Conservation (phyloP, 2,329 filamentous ascomycete genomes). For the Penicillium sp. region DNA sequence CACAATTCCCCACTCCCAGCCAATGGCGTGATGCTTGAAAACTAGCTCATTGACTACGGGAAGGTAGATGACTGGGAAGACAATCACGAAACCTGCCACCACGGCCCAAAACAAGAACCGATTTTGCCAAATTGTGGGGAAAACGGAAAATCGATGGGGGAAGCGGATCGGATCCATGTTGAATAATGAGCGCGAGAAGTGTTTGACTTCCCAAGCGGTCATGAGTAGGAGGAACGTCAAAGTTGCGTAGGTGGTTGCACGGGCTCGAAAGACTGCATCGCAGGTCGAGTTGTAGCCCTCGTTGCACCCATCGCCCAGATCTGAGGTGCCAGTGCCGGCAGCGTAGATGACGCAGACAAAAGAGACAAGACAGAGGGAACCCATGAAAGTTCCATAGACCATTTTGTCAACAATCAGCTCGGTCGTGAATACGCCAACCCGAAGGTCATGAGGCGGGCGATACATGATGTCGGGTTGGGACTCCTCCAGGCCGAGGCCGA, state of each 20-base stretch:
- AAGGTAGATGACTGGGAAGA: constrained; percentile 60
- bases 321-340: constrained; percentile 34
- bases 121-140: constrained; percentile 62
- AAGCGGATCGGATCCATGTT: constrained; percentile 48
- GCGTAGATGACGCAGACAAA: constrained; percentile 38
- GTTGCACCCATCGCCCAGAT: constrained; percentile 54
- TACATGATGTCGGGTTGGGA: constrained; percentile 71
- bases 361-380: constrained; percentile 37
- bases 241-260: constrained; percentile 67
- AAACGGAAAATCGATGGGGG: constrained; percentile 60
- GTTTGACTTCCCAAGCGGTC: constrained; percentile 71
- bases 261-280: constrained; percentile 57
- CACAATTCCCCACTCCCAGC: constrained; percentile 64
- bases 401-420: constrained; percentile 39
- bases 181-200: constrained; percentile 70
- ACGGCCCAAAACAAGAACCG: constrained; percentile 64
- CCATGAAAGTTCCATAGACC: constrained; percentile 43
- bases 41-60: constrained; percentile 59
- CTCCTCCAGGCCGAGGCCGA: constrained; percentile 74
- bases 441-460: constrained; percentile 65
- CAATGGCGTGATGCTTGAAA: constrained; percentile 60
- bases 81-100: constrained; percentile 48
- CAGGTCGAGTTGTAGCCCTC: constrained; percentile 44
- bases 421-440: constrained; percentile 37
- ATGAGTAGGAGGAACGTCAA: constrained; percentile 70